Evolutionary conservation across 2,329 filamentous ascomycete genomes (phyloP).

Genomic region (Alternaria novae-zelandiae): DNA sequence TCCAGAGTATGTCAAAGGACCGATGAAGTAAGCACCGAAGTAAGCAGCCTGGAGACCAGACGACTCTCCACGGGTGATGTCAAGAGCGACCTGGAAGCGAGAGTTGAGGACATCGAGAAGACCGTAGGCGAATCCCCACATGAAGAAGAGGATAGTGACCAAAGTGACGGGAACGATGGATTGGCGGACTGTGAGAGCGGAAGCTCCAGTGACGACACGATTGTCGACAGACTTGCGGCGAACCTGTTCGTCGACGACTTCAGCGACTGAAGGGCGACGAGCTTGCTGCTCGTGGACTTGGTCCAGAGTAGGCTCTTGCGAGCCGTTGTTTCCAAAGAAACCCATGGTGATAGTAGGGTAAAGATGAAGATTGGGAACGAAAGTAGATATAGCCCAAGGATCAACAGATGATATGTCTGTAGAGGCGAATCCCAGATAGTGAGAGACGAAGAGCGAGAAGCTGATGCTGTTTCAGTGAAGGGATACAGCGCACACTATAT

Average conservation of each 20-base stretch:
- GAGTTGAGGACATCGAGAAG: conserved; percentile 55
- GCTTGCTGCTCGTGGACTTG: conserved; percentile 46
- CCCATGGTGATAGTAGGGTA: conserved; percentile 24
- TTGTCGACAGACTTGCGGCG: conserved; percentile 47
- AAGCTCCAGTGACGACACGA: conserved; percentile 44
- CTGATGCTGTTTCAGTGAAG: conserved; percentile 21
- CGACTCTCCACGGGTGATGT: conserved; percentile 60
- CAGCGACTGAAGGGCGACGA: conserved; percentile 44
- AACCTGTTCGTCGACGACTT: conserved; percentile 40
- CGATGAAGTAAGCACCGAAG: conserved; percentile 65
- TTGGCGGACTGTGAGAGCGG: conserved; percentile 50
- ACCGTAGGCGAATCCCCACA: conserved; percentile 60
- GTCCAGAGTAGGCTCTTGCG: conserved; percentile 43
- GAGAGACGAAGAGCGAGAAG: conserved; percentile 25
- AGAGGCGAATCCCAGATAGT: conserved; percentile 15
- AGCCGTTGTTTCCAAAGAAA: conserved; percentile 33
- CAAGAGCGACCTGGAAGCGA: conserved; percentile 51
- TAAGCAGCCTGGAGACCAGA: conserved; percentile 70
- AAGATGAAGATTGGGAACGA: background rate
- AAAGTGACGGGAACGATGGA: conserved; percentile 58
- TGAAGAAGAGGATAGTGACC: conserved; percentile 58
- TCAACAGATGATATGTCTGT: background rate
- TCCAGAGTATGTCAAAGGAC: conserved; percentile 60
- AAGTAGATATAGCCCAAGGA: background rate
- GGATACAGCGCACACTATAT: conserved; percentile 29